A percentile compares a stretch with the other conserved stretches of the same genome.
Conservation (phyloP, 2,329 filamentous ascomycete genomes). For the Arthroderma sp. region DNA sequence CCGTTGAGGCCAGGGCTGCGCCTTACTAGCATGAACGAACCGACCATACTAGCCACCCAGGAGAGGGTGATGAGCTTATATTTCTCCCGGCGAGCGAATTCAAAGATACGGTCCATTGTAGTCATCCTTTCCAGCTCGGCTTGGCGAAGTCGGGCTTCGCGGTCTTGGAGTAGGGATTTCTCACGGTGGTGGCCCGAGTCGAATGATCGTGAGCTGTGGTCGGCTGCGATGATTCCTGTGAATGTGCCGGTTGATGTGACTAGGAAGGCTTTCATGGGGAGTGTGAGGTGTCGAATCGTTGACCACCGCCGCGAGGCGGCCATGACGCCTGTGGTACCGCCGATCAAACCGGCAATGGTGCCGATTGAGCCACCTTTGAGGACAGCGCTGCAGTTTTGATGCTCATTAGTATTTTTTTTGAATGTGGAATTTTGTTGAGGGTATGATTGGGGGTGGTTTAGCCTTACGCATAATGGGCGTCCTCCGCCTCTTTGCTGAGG, state of each 20-base stretch:
- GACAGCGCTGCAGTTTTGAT: slow-evolving; percentile 42
- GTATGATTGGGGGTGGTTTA: neutral
- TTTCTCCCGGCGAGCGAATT: slow-evolving; percentile 66
- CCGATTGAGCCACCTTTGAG: slow-evolving; percentile 68
- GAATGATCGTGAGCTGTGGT: slow-evolving; percentile 57
- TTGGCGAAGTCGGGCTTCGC: slow-evolving; percentile 43
- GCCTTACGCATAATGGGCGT: slow-evolving; percentile 61
- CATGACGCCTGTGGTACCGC: slow-evolving; percentile 56
- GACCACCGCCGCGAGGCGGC: slow-evolving; percentile 57
- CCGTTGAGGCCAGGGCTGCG: slow-evolving; percentile 62
- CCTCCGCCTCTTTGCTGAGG: slow-evolving; percentile 84
- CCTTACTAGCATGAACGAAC: slow-evolving; percentile 61
- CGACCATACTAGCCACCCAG: slow-evolving; percentile 69
- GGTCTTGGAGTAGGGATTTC: slow-evolving; percentile 50
- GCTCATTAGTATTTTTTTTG: neutral
- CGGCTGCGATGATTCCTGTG: slow-evolving; percentile 74
- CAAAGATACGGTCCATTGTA: slow-evolving; percentile 46
- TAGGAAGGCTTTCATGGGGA: slow-evolving; percentile 86
- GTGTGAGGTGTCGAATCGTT: slow-evolving; percentile 65
- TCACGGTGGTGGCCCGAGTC: slow-evolving; percentile 58
- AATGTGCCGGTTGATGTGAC: slow-evolving; percentile 73
- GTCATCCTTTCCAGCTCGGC: slow-evolving; percentile 45
- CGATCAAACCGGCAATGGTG: slow-evolving; percentile 51
- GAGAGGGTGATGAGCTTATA: slow-evolving; percentile 73
- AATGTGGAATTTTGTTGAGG: neutral